Evolutionary conservation across 192 early-diverging fungal genomes (phyloP).

Genomic region (Entomortierella parvispora): DNA sequence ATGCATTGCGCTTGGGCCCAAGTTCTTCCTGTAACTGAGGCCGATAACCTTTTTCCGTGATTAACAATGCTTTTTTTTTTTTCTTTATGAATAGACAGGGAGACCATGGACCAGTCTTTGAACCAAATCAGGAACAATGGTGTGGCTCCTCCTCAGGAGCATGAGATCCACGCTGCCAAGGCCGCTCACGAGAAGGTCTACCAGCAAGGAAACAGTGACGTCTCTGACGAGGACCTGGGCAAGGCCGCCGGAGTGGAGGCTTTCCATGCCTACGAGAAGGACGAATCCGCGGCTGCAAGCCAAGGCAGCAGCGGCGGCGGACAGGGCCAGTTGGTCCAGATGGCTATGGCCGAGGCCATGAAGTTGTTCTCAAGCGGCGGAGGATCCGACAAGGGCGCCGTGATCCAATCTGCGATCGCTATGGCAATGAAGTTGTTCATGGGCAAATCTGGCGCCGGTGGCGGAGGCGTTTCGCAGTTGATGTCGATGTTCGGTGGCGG

Average conservation of each 20-base stretch:
- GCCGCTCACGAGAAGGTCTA: slow-evolving; percentile 42
- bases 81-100: slow-evolving; percentile 6
- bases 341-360: slow-evolving; percentile 45
- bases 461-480: slow-evolving; percentile 12
- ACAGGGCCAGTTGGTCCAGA: slow-evolving; percentile 35
- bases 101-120: slow-evolving; percentile 6
- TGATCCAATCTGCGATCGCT: slow-evolving; percentile 31
- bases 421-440: slow-evolving; percentile 45
- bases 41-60: neutral
- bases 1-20: no score
- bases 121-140: slow-evolving; percentile 2
- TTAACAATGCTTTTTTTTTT: no score
- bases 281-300: neutral
- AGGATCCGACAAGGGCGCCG: slow-evolving; percentile 21
- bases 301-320: slow-evolving; percentile 15
- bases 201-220: slow-evolving; percentile 7
- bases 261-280: slow-evolving; percentile 19
- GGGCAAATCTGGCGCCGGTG: slow-evolving; percentile 24
- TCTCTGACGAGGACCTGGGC: slow-evolving; percentile 42
- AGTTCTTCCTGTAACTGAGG: neutral
- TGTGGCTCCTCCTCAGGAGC: slow-evolving; percentile 14
- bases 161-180: slow-evolving; percentile 27
- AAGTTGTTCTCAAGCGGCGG: slow-evolving; percentile 39
- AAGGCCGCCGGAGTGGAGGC: slow-evolving; percentile 49
- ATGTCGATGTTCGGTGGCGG: slow-evolving; percentile 6